These are phyloP conservation scores for Candida albicans DNA, from an alignment of 1,139 yeast genomes.

Conservation along the genomic window DNA sequence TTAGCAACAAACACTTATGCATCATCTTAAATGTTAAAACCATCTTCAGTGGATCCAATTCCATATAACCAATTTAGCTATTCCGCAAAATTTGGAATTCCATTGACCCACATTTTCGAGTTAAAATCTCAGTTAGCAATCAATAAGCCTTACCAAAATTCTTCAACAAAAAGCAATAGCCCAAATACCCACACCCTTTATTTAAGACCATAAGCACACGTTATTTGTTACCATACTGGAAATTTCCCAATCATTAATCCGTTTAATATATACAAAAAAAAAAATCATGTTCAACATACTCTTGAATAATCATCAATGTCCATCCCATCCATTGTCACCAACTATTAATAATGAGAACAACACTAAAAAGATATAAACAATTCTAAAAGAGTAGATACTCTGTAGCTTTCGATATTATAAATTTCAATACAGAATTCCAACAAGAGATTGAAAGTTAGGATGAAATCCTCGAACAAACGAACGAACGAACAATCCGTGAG, in stretches of 20 bases:
- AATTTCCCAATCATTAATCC: not conserved
- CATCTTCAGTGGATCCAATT: not conserved
- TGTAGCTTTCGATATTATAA: no score
- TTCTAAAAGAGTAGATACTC: not conserved
- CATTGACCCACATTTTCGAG: not conserved
- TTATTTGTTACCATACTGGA: slow-evolving; percentile 6
- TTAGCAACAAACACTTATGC: not conserved
- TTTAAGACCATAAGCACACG: slow-evolving; percentile 1
- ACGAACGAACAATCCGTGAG: not conserved
- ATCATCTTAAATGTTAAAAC: not conserved
- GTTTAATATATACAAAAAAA: not conserved
- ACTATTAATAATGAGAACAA: not conserved
- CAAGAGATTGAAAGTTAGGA: not conserved
- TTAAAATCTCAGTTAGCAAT: not conserved
- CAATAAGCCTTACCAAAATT: not conserved
- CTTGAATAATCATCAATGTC: slow-evolving; percentile 57
- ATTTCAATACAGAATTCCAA: not conserved
- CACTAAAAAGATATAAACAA: not conserved
- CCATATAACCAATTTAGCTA: not conserved
- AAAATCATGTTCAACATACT: slow-evolving; percentile 33
- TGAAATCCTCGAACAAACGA: not conserved
- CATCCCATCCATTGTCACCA: slow-evolving; percentile 45
- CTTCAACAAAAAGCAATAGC: not conserved
- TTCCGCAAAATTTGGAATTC: not conserved
- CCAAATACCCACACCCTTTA: not conserved